Evolutionary conservation across 1,139 yeast genomes (phyloP).

Genomic region (Nakaseomyces nivariensis): DNA sequence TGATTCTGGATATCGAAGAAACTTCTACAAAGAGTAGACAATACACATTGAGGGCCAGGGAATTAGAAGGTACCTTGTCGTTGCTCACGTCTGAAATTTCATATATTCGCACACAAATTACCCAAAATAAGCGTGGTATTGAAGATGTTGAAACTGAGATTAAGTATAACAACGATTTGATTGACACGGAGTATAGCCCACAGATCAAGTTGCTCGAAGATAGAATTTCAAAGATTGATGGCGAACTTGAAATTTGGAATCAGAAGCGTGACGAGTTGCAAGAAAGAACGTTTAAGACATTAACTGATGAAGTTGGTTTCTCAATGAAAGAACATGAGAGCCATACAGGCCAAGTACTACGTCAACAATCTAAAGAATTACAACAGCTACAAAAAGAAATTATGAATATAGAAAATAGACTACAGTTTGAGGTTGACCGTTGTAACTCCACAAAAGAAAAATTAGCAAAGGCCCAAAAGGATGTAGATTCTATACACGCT

Average conservation of each 20-base stretch:
- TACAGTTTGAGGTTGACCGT: constrained; percentile 55
- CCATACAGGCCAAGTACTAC: constrained; percentile 50
- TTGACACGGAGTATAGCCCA: constrained; percentile 29
- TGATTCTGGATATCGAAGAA: constrained; percentile 43
- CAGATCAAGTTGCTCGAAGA: constrained; percentile 22
- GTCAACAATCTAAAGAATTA: constrained; percentile 55
- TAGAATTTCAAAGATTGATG: constrained; percentile 15
- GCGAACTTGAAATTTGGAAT: constrained; percentile 23
- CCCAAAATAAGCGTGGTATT: constrained; percentile 42
- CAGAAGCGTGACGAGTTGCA: constrained; percentile 35
- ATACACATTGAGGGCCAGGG: constrained; percentile 49
- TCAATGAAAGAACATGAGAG: constrained; percentile 58
- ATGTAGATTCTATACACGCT: constrained; percentile 21
- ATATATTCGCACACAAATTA: constrained; percentile 41
- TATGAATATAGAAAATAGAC: constrained; percentile 49
- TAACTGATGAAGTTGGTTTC: constrained; percentile 48
- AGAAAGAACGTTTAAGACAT: constrained; percentile 38
- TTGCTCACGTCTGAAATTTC: constrained; percentile 43
- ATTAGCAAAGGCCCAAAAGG: constrained; percentile 23
- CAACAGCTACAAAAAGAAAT: constrained; percentile 52
- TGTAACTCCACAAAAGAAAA: constrained; percentile 42
- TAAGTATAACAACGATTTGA: constrained; percentile 36
- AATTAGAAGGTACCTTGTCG: constrained; percentile 48
- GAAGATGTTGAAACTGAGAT: constrained; percentile 49
- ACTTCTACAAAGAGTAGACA: constrained; percentile 39